A percentile compares a stretch with the other conserved stretches of the same genome.
Evolutionary conservation across 2,329 filamentous ascomycete genomes (phyloP).

Genomic region (Fusarium sulawesiense): DNA sequence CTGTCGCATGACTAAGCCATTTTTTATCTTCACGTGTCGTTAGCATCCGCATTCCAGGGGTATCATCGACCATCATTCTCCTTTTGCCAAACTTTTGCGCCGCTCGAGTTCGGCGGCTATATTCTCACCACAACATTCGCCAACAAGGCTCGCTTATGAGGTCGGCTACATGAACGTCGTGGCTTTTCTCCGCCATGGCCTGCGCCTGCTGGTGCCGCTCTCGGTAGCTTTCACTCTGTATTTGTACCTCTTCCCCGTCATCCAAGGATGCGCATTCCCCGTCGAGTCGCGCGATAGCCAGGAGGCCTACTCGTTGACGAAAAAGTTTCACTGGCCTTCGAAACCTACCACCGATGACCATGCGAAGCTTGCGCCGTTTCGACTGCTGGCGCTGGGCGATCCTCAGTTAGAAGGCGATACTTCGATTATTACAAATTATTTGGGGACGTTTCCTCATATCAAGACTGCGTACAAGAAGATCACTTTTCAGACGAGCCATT

Average conservation of each 20-base stretch:
- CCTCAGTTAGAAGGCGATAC: constrained; percentile 95
- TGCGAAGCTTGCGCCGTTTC: constrained; percentile 74
- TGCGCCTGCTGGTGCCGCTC: constrained; percentile 68
- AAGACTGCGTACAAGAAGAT: constrained; percentile 59
- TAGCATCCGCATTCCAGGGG: constrained; percentile 17
- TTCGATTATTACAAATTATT: constrained; percentile 73
- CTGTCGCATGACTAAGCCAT: constrained; percentile 37
- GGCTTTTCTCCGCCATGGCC: constrained; percentile 66
- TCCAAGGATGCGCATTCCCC: constrained; percentile 85
- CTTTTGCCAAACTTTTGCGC: constrained; percentile 25
- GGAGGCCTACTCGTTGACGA: constrained; percentile 52
- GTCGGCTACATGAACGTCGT: constrained; percentile 64
- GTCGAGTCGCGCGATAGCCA: constrained; percentile 54
- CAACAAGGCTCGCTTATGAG: constrained; percentile 49
- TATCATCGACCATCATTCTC: constrained; percentile 13
- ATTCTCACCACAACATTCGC: not conserved
- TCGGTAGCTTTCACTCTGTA: constrained; percentile 78
- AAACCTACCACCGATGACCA: constrained; percentile 36
- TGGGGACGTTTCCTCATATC: constrained; percentile 66
- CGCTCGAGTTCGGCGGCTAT: constrained; percentile 14
- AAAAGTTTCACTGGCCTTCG: constrained; percentile 57
- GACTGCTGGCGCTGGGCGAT: constrained; percentile 88
- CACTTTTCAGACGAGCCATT: constrained; percentile 59
- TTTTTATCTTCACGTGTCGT: constrained; percentile 33
- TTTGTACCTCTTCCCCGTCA: constrained; percentile 87